phyloP scores from a whole-genome alignment of 2,329 filamentous ascomycete species.

The Pestalotiopsis sp. region DNA sequence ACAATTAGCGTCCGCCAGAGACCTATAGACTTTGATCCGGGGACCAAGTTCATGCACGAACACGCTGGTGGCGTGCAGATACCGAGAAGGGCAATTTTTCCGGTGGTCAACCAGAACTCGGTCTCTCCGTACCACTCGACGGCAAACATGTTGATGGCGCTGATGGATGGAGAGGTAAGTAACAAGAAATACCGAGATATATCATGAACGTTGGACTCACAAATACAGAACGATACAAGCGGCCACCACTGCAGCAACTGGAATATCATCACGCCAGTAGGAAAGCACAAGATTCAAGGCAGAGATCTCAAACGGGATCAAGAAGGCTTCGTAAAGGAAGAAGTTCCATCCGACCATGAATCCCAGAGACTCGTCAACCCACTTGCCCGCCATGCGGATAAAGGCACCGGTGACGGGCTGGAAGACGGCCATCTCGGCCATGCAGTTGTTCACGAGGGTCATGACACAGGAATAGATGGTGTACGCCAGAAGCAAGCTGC shows the following conservation, averaged over 20 bases:
- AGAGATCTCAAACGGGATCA: slow-evolving; percentile 45
- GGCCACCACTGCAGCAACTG: slow-evolving; percentile 49
- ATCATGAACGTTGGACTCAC: slow-evolving; percentile 27
- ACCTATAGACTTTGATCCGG: no score
- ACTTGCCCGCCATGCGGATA: slow-evolving; percentile 65
- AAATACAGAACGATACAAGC: slow-evolving; percentile 33
- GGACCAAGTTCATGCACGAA: no score
- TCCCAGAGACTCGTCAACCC: slow-evolving; percentile 66
- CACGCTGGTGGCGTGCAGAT: slow-evolving; percentile 32
- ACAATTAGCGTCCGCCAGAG: no score
- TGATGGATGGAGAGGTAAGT: slow-evolving; percentile 13
- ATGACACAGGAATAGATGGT: slow-evolving; percentile 56
- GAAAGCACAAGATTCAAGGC: slow-evolving; percentile 43
- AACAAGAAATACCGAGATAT: slow-evolving; percentile 1
- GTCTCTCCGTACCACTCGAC: slow-evolving; percentile 51
- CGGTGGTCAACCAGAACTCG: slow-evolving; percentile 69
- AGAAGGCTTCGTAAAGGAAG: slow-evolving; percentile 42
- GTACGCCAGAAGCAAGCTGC: slow-evolving; percentile 58
- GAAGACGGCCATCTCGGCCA: slow-evolving; percentile 66
- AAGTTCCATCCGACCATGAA: slow-evolving; percentile 54
- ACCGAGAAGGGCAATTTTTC: slow-evolving; percentile 68
- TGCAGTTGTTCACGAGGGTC: slow-evolving; percentile 64
- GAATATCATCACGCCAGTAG: slow-evolving; percentile 50
- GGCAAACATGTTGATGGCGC: slow-evolving; percentile 32
- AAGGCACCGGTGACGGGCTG: slow-evolving; percentile 67